Conservation (phyloP, 345 rosid genomes). For the Ceriops zippeliana region DNA sequence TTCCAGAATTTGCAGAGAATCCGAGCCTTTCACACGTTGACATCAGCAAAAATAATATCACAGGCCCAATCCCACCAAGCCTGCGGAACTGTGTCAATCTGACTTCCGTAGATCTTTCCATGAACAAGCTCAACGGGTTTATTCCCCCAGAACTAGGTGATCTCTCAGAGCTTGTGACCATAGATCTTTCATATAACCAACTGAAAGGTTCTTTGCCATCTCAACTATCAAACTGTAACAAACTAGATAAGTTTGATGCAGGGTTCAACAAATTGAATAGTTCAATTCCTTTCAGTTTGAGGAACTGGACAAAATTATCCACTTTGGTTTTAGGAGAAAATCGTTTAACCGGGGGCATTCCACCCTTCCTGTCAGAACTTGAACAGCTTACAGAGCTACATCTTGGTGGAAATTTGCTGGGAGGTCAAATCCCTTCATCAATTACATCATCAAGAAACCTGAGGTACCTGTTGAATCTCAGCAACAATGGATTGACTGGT, state of each 20-base stretch:
- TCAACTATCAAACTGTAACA: slow-evolving; percentile 48
- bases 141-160: slow-evolving; percentile 59
- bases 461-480: slow-evolving; percentile 55
- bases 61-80: slow-evolving; percentile 58
- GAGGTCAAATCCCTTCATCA: slow-evolving; percentile 61
- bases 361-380: slow-evolving; percentile 48
- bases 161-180: slow-evolving; percentile 34
- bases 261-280: slow-evolving; percentile 63
- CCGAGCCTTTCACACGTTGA: slow-evolving; percentile 45
- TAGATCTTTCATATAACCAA: slow-evolving; percentile 59
- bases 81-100: slow-evolving; percentile 49
- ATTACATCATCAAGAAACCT: slow-evolving; percentile 48
- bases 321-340: slow-evolving; percentile 56
- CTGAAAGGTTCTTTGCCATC: slow-evolving; percentile 60
- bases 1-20: slow-evolving; percentile 55
- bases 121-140: slow-evolving; percentile 52
- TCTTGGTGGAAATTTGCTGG: slow-evolving; percentile 58
- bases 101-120: slow-evolving; percentile 47
- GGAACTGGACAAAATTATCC: slow-evolving; percentile 45
- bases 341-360: slow-evolving; percentile 62
- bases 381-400: slow-evolving; percentile 44
- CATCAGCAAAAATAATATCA: slow-evolving; percentile 50
- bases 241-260: slow-evolving; percentile 45
- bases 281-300: slow-evolving; percentile 45
- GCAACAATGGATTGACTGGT: slow-evolving; percentile 55